Base-by-base conservation (phyloP, 2,329 filamentous ascomycete genomes). In the Xylaria sp. region DNA sequence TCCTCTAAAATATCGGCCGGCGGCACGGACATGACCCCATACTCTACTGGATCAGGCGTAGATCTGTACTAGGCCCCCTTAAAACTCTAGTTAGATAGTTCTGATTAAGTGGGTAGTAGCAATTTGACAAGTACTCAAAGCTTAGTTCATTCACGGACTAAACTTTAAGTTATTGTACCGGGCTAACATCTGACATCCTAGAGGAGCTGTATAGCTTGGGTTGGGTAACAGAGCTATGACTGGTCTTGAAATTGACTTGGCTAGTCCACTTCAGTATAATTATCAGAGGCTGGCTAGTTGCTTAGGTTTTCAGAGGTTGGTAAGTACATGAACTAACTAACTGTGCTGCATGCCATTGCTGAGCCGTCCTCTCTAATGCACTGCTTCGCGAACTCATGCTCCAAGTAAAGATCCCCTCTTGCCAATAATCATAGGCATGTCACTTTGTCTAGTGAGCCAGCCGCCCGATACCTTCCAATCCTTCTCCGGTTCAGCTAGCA, bases 401-500 rank as follows among this genome's bases (percentile, higher is more conserved):
- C 45, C 46, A 7, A 61, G 34, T 34, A 53, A 43, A 28, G 43
- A 8, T 50, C 60, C 60, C 50, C 30, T 53, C 50, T 53, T 53
- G 50, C 50, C 50, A 34, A 53, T 53, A 9, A 53, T 36, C 50
- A 34, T 53, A 23, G 34, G 30, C 50, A 53, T 53, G 13, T 53
- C 50, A 15, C 28, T 53, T 34, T 53, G 50, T 53, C 50, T 34
- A 23, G 50, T 53, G 30, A 53, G 50, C 50, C 50, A 53, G 18
- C 50, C 50, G 3, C 50, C 50, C 15, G 50, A 53, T 18, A 53
- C 50, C 18, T 53, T 53, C 50, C 50, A 53, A 18, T 53, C 50
- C 50, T 34, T 53, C 50, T 53, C 50, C 28, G 50, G 50, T 6
- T 53, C 30, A 8, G 50, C 50, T 23, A 53, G 50, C 50, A 53